Evolutionary conservation across 169 alveolate genomes (phyloP).

Genomic region (Eimeria falciformis): DNA sequence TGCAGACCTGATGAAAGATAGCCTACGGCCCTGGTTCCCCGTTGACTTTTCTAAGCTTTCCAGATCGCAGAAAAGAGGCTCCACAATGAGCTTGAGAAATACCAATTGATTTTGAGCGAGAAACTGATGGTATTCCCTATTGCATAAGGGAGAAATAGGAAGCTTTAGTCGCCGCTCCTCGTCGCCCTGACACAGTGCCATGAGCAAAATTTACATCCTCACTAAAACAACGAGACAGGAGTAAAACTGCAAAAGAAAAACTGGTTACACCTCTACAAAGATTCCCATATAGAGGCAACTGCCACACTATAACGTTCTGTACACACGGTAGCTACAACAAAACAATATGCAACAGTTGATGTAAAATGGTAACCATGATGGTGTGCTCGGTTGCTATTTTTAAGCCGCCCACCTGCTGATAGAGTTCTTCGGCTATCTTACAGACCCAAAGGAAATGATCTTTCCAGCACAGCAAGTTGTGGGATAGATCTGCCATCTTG

Average conservation of each 20-base stretch:
- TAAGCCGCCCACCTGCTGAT: constrained; percentile 33
- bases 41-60: constrained; percentile 23
- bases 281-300: neutral
- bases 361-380: too few relatives aligned
- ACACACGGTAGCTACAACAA: too few relatives aligned
- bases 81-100: constrained; percentile 86
- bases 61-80: constrained; percentile 85
- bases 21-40: neutral
- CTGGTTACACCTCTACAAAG: neutral
- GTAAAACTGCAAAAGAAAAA: neutral
- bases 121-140: constrained; percentile 88
- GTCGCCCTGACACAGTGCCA: constrained; percentile 84
- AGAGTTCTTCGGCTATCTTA: constrained; percentile 47
- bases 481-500: constrained; percentile 89
- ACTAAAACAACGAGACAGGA: neutral
- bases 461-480: constrained; percentile 83
- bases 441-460: constrained; percentile 85
- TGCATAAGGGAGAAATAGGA: constrained; percentile 91
- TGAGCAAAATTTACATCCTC: neutral
- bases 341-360: too few relatives aligned
- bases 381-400: too few relatives aligned
- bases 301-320: too few relatives aligned
- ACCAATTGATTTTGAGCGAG: constrained; percentile 90
- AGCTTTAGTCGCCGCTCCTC: constrained; percentile 86
- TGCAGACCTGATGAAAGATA: too few relatives aligned